Conservation (phyloP, 2,329 filamentous ascomycete species). For the Setomelanomma holmii region DNA sequence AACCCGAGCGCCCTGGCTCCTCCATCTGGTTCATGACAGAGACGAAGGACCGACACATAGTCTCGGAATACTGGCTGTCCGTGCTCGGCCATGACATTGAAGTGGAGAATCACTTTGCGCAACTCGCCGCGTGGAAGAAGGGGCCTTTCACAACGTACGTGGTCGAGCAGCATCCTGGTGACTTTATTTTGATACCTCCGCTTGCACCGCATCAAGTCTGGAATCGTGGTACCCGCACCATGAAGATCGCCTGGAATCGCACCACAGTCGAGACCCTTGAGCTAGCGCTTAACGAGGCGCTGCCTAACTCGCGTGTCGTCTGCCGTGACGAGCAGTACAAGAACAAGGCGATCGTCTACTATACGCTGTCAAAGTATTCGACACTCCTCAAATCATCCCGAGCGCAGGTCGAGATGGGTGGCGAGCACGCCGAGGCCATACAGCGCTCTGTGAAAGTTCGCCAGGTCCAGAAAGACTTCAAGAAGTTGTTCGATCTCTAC, state of each 20-base stretch:
- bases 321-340: slow-evolving; percentile 99
- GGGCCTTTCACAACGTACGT: slow-evolving; percentile 93
- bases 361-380: slow-evolving; percentile 80
- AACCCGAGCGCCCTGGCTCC: slow-evolving; percentile 76
- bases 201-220: slow-evolving; percentile 96
- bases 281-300: slow-evolving; percentile 82
- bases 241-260: slow-evolving; percentile 98
- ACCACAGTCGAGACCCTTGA: slow-evolving; percentile 92
- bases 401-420: slow-evolving; percentile 58
- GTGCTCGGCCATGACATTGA: slow-evolving; percentile 95
- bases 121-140: slow-evolving; percentile 93
- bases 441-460: slow-evolving; percentile 61
- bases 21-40: slow-evolving; percentile 99
- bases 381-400: slow-evolving; percentile 65
- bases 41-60: slow-evolving; percentile 85
- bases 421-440: slow-evolving; percentile 47
- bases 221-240: slow-evolving; percentile 93
- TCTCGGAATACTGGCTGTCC: slow-evolving; percentile 92
- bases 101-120: slow-evolving; percentile 95
- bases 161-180: slow-evolving; percentile 87
- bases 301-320: slow-evolving; percentile 87
- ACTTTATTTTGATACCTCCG: slow-evolving; percentile 92
- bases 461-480: slow-evolving; percentile 84
- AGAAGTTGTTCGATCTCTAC: slow-evolving; percentile 77
- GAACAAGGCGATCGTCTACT: slow-evolving; percentile 95